Base-by-base conservation (phyloP, 1,139 yeast genomes). In the Blastobotrys ciferrii region DNA sequence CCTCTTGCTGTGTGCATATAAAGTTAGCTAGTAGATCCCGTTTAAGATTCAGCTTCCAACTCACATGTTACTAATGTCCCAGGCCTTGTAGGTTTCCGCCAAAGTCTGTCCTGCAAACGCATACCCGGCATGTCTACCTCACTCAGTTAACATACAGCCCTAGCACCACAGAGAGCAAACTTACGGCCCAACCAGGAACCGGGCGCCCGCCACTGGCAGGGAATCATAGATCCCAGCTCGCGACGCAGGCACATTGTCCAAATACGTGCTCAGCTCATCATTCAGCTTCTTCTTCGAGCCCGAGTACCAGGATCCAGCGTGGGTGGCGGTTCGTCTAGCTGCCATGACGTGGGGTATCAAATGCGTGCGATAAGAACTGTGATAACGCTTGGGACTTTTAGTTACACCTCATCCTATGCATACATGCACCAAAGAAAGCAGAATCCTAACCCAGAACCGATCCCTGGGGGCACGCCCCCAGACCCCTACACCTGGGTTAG, bases 251-350 rank as follows among this genome's bases (percentile, higher is more conserved):
- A 59, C 66, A 18, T 51, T 53, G 32, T 60, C 57, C 42, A 83
- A 65, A 57, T 71, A 78, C 1, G 60, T 60, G 11, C 73, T 74
- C 25, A 89, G 57, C 57, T 85, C 87, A 3, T 59, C 53, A 2
- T 70, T 63, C 18, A 89, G 72, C 17, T 63, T 63, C 2, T 59
- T 47, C 1, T 74, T 61, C 49, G 75, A 74, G 13, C 73, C 73
- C 5, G 80, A 63, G 65, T 92, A 92, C 98, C 98, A 92, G 1
- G 87, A 68, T 1, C 97, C 97, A 1, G 96, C 84, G 63, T 89
- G 97, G 2, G 95, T 76, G 0, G 96, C 95, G 4, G 77, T 73
- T 47, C 91, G 73, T 33, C 68, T 59, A 45, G 64, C 55, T 72
- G 53, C 47, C 53, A 50, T 50, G 5, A 7, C 28, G 49, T 23